phyloP scores from a whole-genome alignment of 2,329 filamentous ascomycete species.

The Cadophora luteo-olivacea region DNA sequence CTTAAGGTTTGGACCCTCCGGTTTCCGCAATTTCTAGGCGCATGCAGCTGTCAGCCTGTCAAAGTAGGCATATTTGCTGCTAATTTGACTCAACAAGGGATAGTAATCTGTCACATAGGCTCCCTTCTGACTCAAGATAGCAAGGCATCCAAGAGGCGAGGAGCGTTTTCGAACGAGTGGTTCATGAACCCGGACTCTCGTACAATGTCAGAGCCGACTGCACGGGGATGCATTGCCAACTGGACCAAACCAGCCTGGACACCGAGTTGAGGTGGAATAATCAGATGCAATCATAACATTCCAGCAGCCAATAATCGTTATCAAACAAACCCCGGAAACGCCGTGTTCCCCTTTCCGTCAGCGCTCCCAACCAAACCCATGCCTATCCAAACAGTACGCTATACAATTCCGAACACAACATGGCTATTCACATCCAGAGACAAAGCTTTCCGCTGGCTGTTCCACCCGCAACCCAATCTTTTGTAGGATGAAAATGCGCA shows the following conservation, averaged over 20 bases:
- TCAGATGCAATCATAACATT: constrained; percentile 5
- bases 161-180: background rate
- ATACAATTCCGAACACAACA: background rate
- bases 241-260: constrained; percentile 1
- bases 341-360: background rate
- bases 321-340: constrained; percentile 6
- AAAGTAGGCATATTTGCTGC: background rate
- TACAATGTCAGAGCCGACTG: background rate
- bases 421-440: constrained; percentile 49
- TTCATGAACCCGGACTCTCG: background rate
- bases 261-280: constrained; percentile 13
- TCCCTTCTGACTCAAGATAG: constrained; percentile 5
- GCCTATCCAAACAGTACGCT: background rate
- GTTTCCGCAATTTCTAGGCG: constrained; percentile 2
- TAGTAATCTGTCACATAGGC: background rate
- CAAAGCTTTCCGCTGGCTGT: constrained; percentile 92
- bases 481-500: constrained; percentile 84
- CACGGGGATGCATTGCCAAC: background rate
- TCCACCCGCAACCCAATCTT: constrained; percentile 91
- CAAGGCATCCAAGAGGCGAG: background rate
- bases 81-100: background rate
- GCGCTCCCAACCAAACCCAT: background rate
- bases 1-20: constrained; percentile 3
- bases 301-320: background rate
- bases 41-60: constrained; percentile 16